Conservation (phyloP, 129 eudicot species). For the Ambrosia trifida region DNA sequence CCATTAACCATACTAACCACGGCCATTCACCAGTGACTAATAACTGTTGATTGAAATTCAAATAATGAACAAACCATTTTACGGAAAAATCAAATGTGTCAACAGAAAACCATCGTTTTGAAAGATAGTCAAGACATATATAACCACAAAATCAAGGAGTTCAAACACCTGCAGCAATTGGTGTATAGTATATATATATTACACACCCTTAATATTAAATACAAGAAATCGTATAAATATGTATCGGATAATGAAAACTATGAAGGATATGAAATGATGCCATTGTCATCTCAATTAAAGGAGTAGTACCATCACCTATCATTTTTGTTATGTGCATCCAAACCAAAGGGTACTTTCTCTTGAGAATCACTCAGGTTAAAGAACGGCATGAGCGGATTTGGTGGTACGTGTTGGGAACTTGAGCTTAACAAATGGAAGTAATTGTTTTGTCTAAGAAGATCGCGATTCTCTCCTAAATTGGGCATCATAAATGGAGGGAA, state of each 20-base stretch:
- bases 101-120: background rate
- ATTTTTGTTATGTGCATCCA: conserved; percentile 38
- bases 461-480: conserved; percentile 38
- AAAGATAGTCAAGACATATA: background rate
- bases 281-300: conserved; percentile 7
- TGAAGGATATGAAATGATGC: conserved; percentile 13
- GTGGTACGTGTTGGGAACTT: conserved; percentile 40
- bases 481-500: conserved; percentile 39
- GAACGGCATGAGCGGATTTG: conserved; percentile 49
- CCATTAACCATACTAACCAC: background rate
- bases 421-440: conserved; percentile 49
- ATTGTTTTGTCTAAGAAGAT: conserved; percentile 46
- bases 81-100: too few species aligned
- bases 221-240: conserved; percentile 31
- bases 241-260: conserved; percentile 22
- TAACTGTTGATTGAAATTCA: background rate
- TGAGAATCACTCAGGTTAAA: conserved; percentile 48
- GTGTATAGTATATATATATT: conserved; percentile 12
- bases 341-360: conserved; percentile 32
- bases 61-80: background rate
- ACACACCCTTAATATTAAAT: conserved; percentile 24
- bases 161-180: conserved; percentile 20
- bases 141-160: conserved; percentile 7
- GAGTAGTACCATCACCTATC: conserved; percentile 15
- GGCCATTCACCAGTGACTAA: background rate